These are phyloP conservation scores for bread wheat (Triticum aestivum) DNA, from an alignment of 176 grass and related monocot species.

Conservation along the genomic window DNA sequence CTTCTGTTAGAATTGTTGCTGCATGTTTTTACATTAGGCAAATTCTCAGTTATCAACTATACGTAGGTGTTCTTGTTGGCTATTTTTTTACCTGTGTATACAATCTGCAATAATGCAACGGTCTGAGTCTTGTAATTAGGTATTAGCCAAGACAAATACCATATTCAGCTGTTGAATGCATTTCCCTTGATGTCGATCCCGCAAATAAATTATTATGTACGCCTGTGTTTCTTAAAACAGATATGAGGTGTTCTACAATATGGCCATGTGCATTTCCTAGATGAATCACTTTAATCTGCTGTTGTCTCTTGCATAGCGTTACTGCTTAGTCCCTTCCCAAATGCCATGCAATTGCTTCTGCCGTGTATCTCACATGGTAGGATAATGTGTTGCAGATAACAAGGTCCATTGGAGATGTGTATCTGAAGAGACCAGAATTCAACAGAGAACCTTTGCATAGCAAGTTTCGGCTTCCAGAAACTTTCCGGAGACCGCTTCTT, in stretches of 20 bases:
- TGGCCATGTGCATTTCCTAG: background rate
- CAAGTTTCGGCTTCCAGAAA: constrained; percentile 66
- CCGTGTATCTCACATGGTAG: constrained; percentile 6
- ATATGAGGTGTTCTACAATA: background rate
- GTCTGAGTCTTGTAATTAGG: constrained; percentile 9
- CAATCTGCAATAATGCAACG: background rate
- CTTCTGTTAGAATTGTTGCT: constrained; percentile 8
- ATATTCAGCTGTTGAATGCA: background rate
- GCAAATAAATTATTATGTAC: background rate
- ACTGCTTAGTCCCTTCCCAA: background rate
- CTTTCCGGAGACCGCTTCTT: constrained; percentile 68
- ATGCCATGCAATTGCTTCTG: constrained; percentile 17
- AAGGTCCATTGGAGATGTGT: constrained; percentile 88
- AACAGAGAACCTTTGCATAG: constrained; percentile 69
- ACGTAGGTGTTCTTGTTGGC: constrained; percentile 7
- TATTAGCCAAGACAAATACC: background rate
- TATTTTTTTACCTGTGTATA: background rate
- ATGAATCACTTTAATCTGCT: background rate
- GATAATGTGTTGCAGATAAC: constrained; percentile 63
- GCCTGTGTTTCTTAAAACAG: background rate
- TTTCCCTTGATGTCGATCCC: background rate
- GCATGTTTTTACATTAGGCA: constrained; percentile 1
- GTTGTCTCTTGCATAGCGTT: background rate
- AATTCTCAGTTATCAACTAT: constrained; percentile 11
- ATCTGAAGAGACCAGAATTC: constrained; percentile 89